Evolutionary conservation across 2,329 filamentous ascomycete genomes (phyloP).

Genomic region (Fusarium staphyleae): DNA sequence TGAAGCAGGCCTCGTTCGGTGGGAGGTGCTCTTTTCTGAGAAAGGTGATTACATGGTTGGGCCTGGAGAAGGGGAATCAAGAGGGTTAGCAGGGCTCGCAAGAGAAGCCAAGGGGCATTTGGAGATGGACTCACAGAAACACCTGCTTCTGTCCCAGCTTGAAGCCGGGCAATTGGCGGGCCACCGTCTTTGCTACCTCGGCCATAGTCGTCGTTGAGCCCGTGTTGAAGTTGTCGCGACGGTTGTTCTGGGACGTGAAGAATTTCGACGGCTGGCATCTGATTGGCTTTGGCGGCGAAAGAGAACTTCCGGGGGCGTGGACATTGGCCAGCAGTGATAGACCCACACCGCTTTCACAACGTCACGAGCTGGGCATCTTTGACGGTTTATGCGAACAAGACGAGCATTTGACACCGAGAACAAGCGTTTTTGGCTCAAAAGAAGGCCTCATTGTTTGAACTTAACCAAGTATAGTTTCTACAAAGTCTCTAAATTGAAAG

Average conservation of each 20-base stretch:
- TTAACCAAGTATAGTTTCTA: no score
- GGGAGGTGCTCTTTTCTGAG: slow-evolving; percentile 75
- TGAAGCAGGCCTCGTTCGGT: slow-evolving; percentile 85
- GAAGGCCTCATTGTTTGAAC: no score
- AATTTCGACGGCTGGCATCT: slow-evolving; percentile 41
- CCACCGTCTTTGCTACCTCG: slow-evolving; percentile 48
- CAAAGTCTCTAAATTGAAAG: no score
- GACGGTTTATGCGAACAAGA: not conserved
- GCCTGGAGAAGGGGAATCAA: slow-evolving; percentile 58
- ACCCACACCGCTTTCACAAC: slow-evolving; percentile 15
- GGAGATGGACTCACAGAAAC: slow-evolving; percentile 56
- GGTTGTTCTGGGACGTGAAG: slow-evolving; percentile 39
- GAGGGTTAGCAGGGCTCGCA: slow-evolving; percentile 8
- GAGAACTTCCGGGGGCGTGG: slow-evolving; percentile 40
- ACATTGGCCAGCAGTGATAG: not conserved
- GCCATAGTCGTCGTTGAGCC: slow-evolving; percentile 48
- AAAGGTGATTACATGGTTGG: slow-evolving; percentile 81
- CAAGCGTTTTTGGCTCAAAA: no score
- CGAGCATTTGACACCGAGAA: no score
- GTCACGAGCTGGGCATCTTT: slow-evolving; percentile 1
- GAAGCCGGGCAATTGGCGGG: slow-evolving; percentile 53
- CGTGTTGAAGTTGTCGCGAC: slow-evolving; percentile 35
- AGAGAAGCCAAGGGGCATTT: not conserved
- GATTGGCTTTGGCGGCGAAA: slow-evolving; percentile 41
- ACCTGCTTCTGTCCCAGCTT: slow-evolving; percentile 61